These are phyloP conservation scores for Brassica carinata DNA, from an alignment of 345 rosid genomes.

Conservation along the genomic window DNA sequence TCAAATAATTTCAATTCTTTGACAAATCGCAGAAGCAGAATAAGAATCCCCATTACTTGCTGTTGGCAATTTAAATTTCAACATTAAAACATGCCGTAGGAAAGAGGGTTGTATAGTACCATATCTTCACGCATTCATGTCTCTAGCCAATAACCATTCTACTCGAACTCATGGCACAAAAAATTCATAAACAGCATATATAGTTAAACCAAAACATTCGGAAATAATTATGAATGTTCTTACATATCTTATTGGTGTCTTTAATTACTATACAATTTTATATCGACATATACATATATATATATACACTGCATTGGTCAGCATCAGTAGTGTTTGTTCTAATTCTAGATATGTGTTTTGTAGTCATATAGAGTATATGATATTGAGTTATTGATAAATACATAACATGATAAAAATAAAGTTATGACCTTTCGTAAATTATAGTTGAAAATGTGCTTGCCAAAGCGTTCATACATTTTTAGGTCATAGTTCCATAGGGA, in stretches of 20 bases:
- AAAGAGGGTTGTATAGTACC: conserved; percentile 16
- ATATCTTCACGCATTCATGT: conserved; percentile 16
- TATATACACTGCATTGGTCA: neutral
- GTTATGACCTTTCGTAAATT: neutral
- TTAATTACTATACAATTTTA: neutral
- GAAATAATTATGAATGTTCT: neutral
- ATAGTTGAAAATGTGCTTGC: neutral
- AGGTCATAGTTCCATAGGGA: conserved; percentile 9
- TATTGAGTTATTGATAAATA: neutral
- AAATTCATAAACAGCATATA: neutral
- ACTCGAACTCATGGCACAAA: neutral
- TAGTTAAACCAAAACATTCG: neutral
- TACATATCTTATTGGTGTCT: neutral
- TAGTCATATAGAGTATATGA: neutral
- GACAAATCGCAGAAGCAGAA: neutral
- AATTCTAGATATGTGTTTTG: neutral
- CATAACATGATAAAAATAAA: neutral
- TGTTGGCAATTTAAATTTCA: neutral
- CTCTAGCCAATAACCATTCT: neutral
- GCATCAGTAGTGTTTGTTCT: neutral
- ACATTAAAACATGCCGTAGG: conserved; percentile 3
- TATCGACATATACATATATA: neutral
- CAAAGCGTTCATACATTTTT: neutral
- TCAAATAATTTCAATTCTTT: neutral
- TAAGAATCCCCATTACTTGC: conserved; percentile 17